Evolutionary conservation across 805 yeast species (phyloP).

Genomic region (Pichia nakasei): DNA sequence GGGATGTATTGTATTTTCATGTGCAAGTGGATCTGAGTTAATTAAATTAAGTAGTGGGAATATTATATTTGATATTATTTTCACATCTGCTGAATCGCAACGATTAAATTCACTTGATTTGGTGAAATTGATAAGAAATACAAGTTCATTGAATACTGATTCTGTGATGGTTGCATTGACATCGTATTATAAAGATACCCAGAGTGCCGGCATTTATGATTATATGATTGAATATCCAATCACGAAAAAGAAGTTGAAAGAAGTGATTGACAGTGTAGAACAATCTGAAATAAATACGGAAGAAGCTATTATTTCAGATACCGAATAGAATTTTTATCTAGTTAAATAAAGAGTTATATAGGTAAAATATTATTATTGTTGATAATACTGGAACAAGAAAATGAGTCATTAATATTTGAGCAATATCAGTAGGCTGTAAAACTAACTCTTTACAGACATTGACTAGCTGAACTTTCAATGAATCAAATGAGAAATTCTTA

Average conservation of each 20-base stretch:
- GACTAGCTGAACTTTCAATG: slow-evolving; percentile 28
- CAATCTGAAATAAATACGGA: slow-evolving; percentile 17
- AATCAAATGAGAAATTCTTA: slow-evolving; percentile 34
- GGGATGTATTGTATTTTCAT: slow-evolving; percentile 76
- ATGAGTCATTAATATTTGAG: not conserved
- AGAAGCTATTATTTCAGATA: slow-evolving; percentile 27
- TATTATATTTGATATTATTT: slow-evolving; percentile 74
- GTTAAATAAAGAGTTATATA: not conserved
- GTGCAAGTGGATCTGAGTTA: slow-evolving; percentile 73
- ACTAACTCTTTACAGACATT: slow-evolving; percentile 10
- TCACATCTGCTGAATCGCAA: slow-evolving; percentile 64
- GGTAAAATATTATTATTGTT: not conserved
- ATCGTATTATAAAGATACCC: slow-evolving; percentile 61
- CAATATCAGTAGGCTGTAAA: not conserved
- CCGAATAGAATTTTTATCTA: slow-evolving; percentile 15
- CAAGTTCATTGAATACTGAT: slow-evolving; percentile 65
- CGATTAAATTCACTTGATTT: slow-evolving; percentile 69
- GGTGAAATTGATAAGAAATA: slow-evolving; percentile 62
- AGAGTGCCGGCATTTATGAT: slow-evolving; percentile 45
- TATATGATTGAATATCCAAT: slow-evolving; percentile 70
- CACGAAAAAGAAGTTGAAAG: slow-evolving; percentile 27
- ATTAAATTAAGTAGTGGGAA: slow-evolving; percentile 74
- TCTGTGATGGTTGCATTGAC: slow-evolving; percentile 77
- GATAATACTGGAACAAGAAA: not conserved
- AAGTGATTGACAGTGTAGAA: slow-evolving; percentile 22